Percentiles rank a stretch among this genome's conserved stretches.
Conservation (phyloP, 2,329 filamentous ascomycete genomes). For the Paecilomyces formosus region DNA sequence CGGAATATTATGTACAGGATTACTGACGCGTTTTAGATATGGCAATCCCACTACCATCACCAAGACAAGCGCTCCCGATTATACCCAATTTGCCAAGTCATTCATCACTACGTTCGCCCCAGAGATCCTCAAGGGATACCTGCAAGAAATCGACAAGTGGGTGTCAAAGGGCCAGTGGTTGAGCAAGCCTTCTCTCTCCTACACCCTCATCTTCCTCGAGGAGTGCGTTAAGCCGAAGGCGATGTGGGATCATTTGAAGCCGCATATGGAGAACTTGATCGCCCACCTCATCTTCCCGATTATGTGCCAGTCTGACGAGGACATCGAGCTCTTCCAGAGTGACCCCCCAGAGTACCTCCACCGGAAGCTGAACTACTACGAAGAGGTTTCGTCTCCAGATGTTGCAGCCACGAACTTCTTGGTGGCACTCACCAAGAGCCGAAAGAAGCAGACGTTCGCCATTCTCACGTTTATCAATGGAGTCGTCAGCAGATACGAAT, state of each 20-base stretch:
- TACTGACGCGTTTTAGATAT: constrained; percentile 52
- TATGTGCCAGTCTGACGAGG: constrained; percentile 83
- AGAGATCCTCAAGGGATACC: constrained; percentile 91
- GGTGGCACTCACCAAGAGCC: constrained; percentile 84
- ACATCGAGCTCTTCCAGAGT: constrained; percentile 86
- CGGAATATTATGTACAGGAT: constrained; percentile 2
- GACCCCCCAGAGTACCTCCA: constrained; percentile 96
- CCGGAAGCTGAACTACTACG: constrained; percentile 94
- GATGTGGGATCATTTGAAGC: constrained; percentile 92
- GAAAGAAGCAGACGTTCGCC: constrained; percentile 91
- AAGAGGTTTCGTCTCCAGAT: constrained; percentile 91
- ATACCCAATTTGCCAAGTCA: constrained; percentile 75
- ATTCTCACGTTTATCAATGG: constrained; percentile 93
- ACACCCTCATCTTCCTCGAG: constrained; percentile 90
- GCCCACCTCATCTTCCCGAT: constrained; percentile 95
- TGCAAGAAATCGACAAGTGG: constrained; percentile 95
- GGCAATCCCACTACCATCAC: constrained; percentile 74
- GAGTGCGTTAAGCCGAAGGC: constrained; percentile 96
- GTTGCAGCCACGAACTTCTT: constrained; percentile 96
- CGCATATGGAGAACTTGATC: constrained; percentile 86
- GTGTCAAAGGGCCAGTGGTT: constrained; percentile 91
- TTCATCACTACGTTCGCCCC: constrained; percentile 90
- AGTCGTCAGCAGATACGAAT: constrained; percentile 88
- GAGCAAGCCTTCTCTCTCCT: constrained; percentile 86
- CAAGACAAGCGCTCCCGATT: constrained; percentile 67